Percentiles rank a stretch among this genome's conserved stretches.
Evolutionary conservation across 768 basidiomycete genomes (phyloP).

Genomic region (Steccherinum ochraceum): DNA sequence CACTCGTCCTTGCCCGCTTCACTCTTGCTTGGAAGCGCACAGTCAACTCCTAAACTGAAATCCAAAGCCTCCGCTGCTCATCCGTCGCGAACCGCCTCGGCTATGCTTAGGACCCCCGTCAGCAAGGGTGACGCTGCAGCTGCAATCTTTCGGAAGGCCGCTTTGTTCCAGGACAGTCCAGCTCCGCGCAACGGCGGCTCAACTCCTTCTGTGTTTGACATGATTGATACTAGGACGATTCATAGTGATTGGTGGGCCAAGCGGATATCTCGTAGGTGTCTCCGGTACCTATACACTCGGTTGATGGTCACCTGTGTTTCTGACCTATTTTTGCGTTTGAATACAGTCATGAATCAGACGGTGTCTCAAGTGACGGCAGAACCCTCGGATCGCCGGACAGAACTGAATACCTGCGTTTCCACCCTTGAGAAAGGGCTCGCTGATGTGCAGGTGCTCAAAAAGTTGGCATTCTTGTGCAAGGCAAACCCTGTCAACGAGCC

Average conservation of each 20-base stretch:
- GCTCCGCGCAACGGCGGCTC: conserved; percentile 38
- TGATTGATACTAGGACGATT: conserved; percentile 58
- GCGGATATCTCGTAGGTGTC: conserved; percentile 56
- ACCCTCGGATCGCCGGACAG: conserved; percentile 35
- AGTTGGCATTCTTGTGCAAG: conserved; percentile 56
- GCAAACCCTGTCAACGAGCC: conserved; percentile 48
- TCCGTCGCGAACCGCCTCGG: conserved; percentile 14
- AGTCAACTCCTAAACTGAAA: conserved; percentile 33
- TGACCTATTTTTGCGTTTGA: conserved; percentile 2
- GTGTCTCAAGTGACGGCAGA: conserved; percentile 35
- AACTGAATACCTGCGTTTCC: conserved; percentile 47
- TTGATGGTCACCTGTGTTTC: neutral
- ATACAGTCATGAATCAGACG: conserved; percentile 44
- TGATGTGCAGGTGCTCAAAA: conserved; percentile 52
- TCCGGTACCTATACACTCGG: neutral
- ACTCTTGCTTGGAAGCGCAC: conserved; percentile 31
- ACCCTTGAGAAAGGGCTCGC: conserved; percentile 48
- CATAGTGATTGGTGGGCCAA: conserved; percentile 85
- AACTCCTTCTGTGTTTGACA: conserved; percentile 58
- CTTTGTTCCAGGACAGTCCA: conserved; percentile 80
- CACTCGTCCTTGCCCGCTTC: conserved; percentile 52
- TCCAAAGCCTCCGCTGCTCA: conserved; percentile 25
- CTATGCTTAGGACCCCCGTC: conserved; percentile 56
- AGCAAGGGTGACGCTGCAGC: conserved; percentile 38
- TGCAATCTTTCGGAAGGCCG: conserved; percentile 63